Evolutionary conservation across 2,329 filamentous ascomycete genomes (phyloP), one percentile per base, ranked within the genome.

Genomic region (Aspergillus sp.): DNA sequence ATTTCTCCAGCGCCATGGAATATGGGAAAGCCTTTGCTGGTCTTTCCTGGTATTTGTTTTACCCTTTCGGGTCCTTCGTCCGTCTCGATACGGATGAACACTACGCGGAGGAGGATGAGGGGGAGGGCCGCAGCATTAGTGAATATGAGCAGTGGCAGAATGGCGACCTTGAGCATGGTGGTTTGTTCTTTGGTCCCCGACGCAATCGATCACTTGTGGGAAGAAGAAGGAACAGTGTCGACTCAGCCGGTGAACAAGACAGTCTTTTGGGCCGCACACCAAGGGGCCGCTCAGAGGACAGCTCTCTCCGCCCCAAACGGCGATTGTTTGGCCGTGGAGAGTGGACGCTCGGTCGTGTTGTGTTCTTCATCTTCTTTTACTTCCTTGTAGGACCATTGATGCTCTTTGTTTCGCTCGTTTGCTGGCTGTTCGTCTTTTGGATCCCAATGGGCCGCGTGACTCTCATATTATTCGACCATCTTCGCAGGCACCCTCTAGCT

Each of bases 91-190:
- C 93, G 72, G 95, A 99, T 66, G 95, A 98, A 70, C 89, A 90
- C 43, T 99, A 99, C 71, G 81, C 91, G 48, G 90, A 97, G 59
- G 95, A 99, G 76, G 95, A 99, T 68, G 87, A 95, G 69, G 93
- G 93, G 41, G 95, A 99, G 76, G 95, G 95, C 18, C 87, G 95
- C 69, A 98, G 93, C 77, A 97, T 99, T 69, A 96, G 91, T 68
- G 95, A 99, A 78, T 99, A 99, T 71, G 95, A 99, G 74, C 92
- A 96, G 76, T 99, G 95, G 95, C 95, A 99, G 77, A 97, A 87
- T 70, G 95, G 95, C 50, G 95, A 99, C 69, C 84, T 99, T 34
- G 95, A 99, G 74, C 92, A 98, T 72, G 95, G 95, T 3, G 85
- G 93, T 34, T 83, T 99, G 2, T 98, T 99, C 79, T 99, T 99